phyloP scores from a whole-genome alignment of 1,284 basidiomycete species.

The Laetiporus sulphureus region DNA sequence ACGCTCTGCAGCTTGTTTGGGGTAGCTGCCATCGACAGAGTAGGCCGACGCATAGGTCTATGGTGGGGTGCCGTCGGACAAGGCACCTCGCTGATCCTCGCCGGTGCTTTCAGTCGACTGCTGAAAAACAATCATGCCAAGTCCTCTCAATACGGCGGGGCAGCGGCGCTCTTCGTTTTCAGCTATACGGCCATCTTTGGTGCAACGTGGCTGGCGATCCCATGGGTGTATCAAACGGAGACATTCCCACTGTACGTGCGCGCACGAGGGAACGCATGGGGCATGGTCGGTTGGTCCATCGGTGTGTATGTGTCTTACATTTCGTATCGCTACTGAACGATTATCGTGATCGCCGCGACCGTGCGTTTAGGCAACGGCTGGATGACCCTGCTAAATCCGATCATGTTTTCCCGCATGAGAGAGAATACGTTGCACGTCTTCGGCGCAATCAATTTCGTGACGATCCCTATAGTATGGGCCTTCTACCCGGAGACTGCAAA shows the following conservation, averaged over 20 bases:
- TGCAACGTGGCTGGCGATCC: constrained; percentile 54
- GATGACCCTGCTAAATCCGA: constrained; percentile 30
- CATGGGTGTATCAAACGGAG: constrained; percentile 37
- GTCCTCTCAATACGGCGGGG: constrained; percentile 37
- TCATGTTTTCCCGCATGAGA: constrained; percentile 29
- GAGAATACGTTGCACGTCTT: constrained; percentile 40
- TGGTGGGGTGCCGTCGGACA: constrained; percentile 38
- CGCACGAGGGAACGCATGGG: constrained; percentile 48
- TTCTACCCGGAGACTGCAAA: constrained; percentile 48
- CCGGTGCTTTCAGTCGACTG: constrained; percentile 37
- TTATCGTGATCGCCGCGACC: not conserved
- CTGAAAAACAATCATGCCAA: constrained; percentile 37
- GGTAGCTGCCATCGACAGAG: constrained; percentile 39
- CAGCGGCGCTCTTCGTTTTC: constrained; percentile 43
- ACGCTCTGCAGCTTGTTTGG: constrained; percentile 38
- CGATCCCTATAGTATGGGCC: constrained; percentile 42
- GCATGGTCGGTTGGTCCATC: constrained; percentile 47
- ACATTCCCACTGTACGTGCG: constrained; percentile 61
- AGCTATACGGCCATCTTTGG: constrained; percentile 40
- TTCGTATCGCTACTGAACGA: not conserved
- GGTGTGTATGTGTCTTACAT: constrained; percentile 27
- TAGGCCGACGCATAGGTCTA: constrained; percentile 40
- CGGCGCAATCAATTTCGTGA: constrained; percentile 39
- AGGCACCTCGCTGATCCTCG: constrained; percentile 34
- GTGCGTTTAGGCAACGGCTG: constrained; percentile 19